phyloP scores from a whole-genome alignment of 176 grass and related monocot genomes.

The Avena sativa region DNA sequence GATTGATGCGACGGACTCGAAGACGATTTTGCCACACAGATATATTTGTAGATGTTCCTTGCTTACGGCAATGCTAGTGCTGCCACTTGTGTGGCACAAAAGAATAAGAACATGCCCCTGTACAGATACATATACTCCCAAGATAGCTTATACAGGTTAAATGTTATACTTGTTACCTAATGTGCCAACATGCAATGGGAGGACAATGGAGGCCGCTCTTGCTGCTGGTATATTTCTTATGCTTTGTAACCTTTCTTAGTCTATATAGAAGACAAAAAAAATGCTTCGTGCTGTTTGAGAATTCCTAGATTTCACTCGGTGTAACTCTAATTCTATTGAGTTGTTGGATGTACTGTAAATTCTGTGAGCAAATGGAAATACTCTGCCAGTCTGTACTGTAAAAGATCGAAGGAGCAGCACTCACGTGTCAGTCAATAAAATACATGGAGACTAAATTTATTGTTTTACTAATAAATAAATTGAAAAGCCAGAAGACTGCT shows the following conservation, averaged over 20 bases:
- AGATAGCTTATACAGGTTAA: conserved; percentile 34
- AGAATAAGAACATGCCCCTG: conserved; percentile 77
- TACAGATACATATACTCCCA: conserved; percentile 68
- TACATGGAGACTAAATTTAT: not conserved
- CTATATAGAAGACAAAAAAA: conserved; percentile 20
- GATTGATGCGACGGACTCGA: conserved; percentile 34
- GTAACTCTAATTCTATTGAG: not conserved
- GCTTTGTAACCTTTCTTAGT: conserved; percentile 3
- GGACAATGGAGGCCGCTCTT: conserved; percentile 42
- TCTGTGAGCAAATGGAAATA: not conserved
- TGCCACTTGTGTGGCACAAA: conserved; percentile 56
- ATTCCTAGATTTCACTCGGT: not conserved
- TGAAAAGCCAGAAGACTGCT: not conserved
- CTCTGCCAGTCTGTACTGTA: not conserved
- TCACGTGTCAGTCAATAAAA: not conserved
- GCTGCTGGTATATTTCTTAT: conserved; percentile 38
- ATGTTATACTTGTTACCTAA: conserved; percentile 17
- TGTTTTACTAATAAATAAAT: not conserved
- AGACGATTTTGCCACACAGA: not conserved
- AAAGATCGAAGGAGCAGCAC: not conserved
- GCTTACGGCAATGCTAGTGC: conserved; percentile 47
- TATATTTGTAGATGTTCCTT: conserved; percentile 43
- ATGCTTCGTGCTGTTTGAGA: conserved; percentile 6
- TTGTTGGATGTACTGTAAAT: not conserved
- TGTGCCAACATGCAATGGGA: conserved; percentile 19